Percentiles rank a stretch among this genome's conserved stretches.
These are phyloP conservation scores for Tagetes erecta DNA, from an alignment of 129 eudicot genomes.

Conservation along the genomic window DNA sequence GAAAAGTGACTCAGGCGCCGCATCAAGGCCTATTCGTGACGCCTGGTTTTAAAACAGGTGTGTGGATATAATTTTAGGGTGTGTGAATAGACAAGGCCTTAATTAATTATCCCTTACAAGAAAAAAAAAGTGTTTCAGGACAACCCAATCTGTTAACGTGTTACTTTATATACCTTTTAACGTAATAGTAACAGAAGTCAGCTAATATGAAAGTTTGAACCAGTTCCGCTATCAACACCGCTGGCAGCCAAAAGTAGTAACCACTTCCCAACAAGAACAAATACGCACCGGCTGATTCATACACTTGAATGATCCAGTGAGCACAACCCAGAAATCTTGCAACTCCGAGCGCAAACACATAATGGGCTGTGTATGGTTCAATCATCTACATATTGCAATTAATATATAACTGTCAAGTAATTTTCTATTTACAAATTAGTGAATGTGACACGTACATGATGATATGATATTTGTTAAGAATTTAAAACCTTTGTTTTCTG, in stretches of 20 bases:
- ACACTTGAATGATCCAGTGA: conserved; percentile 91
- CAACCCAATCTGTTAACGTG: not conserved
- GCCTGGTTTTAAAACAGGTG: too few species aligned
- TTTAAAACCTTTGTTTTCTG: conserved; percentile 79
- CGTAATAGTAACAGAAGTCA: conserved; percentile 89
- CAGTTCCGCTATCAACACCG: conserved; percentile 60
- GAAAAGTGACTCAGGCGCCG: too few species aligned
- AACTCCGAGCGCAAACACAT: conserved; percentile 90
- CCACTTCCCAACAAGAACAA: conserved; percentile 65
- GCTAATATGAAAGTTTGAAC: conserved; percentile 93
- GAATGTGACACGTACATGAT: too few species aligned
- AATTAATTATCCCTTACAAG: too few species aligned
- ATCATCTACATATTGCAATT: conserved; percentile 51
- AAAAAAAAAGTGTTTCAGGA: not conserved
- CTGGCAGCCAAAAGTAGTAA: conserved; percentile 61
- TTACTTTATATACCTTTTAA: conserved; percentile 59
- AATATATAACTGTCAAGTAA: not conserved
- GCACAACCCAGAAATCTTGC: conserved; percentile 90
- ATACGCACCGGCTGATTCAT: conserved; percentile 68
- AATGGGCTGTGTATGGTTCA: conserved; percentile 87
- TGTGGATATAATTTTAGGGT: too few species aligned
- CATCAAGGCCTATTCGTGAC: too few species aligned
- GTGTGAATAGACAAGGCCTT: too few species aligned
- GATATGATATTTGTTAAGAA: not conserved
- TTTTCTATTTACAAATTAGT: too few species aligned